Conservation (phyloP, 176 grass and related monocot genomes). For the Otatea glauca region DNA sequence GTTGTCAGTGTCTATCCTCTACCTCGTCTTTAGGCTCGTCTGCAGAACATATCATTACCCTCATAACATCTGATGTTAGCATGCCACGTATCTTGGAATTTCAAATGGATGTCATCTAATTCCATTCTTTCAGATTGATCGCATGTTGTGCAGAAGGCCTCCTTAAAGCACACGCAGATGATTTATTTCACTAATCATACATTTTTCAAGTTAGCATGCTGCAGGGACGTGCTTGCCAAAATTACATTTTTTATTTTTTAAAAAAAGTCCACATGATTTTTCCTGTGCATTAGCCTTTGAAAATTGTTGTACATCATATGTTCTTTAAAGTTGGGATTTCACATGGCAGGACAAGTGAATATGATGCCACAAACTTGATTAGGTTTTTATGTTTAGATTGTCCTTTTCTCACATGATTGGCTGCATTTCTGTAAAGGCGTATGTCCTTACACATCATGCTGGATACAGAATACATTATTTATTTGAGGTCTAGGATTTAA, state of each 20-base stretch:
- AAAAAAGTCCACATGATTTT: neutral
- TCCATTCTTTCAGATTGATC: neutral
- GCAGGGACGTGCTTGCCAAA: neutral
- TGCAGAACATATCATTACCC: too few species aligned
- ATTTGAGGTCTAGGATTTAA: neutral
- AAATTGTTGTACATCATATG: neutral
- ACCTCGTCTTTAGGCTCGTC: neutral
- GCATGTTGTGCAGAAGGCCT: neutral
- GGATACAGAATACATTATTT: constrained; percentile 20
- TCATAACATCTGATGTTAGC: neutral
- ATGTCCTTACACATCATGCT: constrained; percentile 12
- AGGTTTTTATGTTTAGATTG: constrained; percentile 22
- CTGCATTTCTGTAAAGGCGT: constrained; percentile 5
- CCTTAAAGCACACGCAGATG: neutral
- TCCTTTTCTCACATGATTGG: constrained; percentile 36
- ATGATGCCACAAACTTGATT: constrained; percentile 20
- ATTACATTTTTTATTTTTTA: too few species aligned
- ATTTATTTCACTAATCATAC: neutral
- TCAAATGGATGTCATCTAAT: neutral
- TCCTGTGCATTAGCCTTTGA: neutral
- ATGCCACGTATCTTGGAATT: neutral
- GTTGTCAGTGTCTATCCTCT: neutral
- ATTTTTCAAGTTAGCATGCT: constrained; percentile 15
- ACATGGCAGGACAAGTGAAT: neutral
- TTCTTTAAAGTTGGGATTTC: neutral